Evolutionary conservation across 2,329 filamentous ascomycete genomes (phyloP).

Genomic region (Exophiala oligosperma): DNA sequence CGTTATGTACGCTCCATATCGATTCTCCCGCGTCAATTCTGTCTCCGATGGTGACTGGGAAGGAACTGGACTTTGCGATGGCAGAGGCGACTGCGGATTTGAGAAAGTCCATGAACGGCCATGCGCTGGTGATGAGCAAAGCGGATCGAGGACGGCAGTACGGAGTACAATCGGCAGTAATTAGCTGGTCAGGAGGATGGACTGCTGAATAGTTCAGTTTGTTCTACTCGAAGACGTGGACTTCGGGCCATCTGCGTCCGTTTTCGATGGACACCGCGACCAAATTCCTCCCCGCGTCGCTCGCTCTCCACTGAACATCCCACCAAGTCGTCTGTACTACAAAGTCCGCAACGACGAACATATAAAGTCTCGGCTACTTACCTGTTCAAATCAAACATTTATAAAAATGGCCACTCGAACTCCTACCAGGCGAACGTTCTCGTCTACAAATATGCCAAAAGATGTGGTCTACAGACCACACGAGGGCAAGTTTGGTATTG

Average conservation of each 20-base stretch:
- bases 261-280: neutral
- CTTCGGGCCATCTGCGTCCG: constrained; percentile 11
- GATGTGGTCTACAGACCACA: constrained; percentile 41
- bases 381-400: neutral
- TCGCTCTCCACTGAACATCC: constrained; percentile 5
- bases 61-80: constrained; percentile 90
- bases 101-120: constrained; percentile 79
- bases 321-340: neutral
- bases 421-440: constrained; percentile 12
- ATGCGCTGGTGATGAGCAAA: neutral
- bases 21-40: constrained; percentile 88
- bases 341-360: too few species aligned
- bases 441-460: constrained; percentile 24
- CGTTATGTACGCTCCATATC: constrained; percentile 95
- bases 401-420: neutral
- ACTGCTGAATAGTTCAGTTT: neutral
- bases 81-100: constrained; percentile 97
- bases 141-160: neutral
- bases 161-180: neutral
- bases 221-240: neutral
- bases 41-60: constrained; percentile 91
- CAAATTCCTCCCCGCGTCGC: constrained; percentile 18
- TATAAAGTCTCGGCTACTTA: neutral
- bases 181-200: too few species aligned
- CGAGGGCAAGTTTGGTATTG: constrained; percentile 75